Base-by-base conservation (phyloP, 176 grass and related monocot genomes). In the Phyllostachys edulis region DNA sequence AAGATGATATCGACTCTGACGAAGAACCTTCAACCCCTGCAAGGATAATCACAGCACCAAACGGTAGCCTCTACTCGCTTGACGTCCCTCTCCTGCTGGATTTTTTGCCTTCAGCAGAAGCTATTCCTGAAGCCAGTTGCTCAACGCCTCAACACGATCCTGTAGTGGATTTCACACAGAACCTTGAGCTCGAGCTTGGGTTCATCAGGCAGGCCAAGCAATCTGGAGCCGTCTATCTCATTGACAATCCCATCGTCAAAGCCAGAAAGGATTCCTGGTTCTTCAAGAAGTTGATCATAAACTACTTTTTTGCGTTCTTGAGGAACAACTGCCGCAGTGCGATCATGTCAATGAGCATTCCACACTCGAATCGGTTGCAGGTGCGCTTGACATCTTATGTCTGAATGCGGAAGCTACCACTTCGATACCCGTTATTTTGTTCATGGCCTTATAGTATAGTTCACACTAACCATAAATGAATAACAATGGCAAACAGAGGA, bases 221-320 rank as follows among this genome's bases (percentile, higher is more conserved):
- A 51, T 83, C 83, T 9, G 93, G 96, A n/a, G 93, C 90, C 5
- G 91, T 92, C 32, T 95, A 98, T 75, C 90, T 98, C 75, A 88
- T 98, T 9, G 91, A 89, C 27, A 94, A 95, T 60, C 91, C 89
- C 64, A 82, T 89, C 37, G 79, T 95, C 54, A 98, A 94, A 75
- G 96, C 96, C 59, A 98, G 89, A 66, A 98, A 98, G 76, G 85
- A 93, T 9, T 95, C 92, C 0, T 95, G 96, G 93, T 98, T 98
- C 75, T 88, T 93, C 76, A 98, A 94, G 83, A 98, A 98, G 68
- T 47, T 98, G 83, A 89, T 90, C 85, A 95, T 98, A 90, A 98
- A 98, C 88, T 98, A 98, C 67, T 92, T 98, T 6, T 95, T 89
- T 6, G 83, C 93, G 2, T 95, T 98, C 82, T 68, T 98, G 87